phyloP scores from a whole-genome alignment of 192 early-diverging fungal genomes.

The Entomortierella parvispora region DNA sequence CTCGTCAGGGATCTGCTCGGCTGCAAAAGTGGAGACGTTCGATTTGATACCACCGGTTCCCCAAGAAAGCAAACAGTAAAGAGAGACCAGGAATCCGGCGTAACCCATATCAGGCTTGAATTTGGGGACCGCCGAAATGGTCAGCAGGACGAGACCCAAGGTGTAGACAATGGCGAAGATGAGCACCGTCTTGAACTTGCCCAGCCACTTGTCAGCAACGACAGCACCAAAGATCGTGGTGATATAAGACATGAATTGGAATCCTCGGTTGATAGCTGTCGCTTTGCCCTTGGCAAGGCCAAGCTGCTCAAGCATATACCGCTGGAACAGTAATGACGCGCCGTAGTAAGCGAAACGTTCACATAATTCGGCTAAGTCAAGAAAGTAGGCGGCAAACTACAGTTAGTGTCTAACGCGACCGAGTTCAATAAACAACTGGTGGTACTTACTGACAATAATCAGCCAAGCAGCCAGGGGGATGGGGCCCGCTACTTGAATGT shows the following conservation, averaged over 20 bases:
- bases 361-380: conserved; percentile 63
- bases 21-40: conserved; percentile 72
- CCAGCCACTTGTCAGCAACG: conserved; percentile 68
- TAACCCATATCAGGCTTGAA: conserved; percentile 59
- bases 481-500: conserved; percentile 4
- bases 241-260: conserved; percentile 72
- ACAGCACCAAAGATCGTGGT: conserved; percentile 71
- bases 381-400: conserved; percentile 22
- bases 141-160: conserved; percentile 62
- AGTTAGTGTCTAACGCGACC: neutral
- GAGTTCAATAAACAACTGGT: neutral
- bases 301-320: conserved; percentile 67
- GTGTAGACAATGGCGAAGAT: conserved; percentile 67
- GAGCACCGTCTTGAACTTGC: conserved; percentile 74
- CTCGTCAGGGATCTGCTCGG: conserved; percentile 66
- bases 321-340: conserved; percentile 67
- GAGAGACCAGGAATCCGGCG: conserved; percentile 65
- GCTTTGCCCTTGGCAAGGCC: conserved; percentile 51
- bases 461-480: conserved; percentile 7
- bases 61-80: conserved; percentile 65
- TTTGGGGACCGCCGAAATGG: conserved; percentile 61
- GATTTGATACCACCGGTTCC: conserved; percentile 75
- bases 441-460: conserved; percentile 15
- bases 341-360: conserved; percentile 76
- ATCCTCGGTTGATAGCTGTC: conserved; percentile 67